phyloP scores from a whole-genome alignment of 768 basidiomycete species.

The Pleurotus salmoneostramineus region DNA sequence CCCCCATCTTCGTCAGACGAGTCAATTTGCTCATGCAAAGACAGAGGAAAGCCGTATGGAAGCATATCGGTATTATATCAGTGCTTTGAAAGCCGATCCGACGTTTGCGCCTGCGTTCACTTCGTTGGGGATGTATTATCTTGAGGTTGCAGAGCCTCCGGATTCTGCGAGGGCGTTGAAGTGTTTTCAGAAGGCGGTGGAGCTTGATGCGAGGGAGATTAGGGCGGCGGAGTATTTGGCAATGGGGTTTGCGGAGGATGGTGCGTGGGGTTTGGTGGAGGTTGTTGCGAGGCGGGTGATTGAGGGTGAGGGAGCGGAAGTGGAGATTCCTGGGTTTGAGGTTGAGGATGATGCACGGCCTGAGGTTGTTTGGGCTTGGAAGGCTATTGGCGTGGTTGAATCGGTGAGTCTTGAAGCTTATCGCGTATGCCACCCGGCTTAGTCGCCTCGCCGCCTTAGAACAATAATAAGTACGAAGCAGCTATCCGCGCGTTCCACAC shows the following conservation, averaged over 20 bases:
- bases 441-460: slow-evolving; percentile 46
- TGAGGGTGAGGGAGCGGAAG: slow-evolving; percentile 44
- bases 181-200: slow-evolving; percentile 98
- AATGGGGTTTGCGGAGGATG: slow-evolving; percentile 85
- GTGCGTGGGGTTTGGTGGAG: slow-evolving; percentile 95
- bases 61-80: slow-evolving; percentile 77
- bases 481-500: slow-evolving; percentile 86
- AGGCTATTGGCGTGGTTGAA: slow-evolving; percentile 89
- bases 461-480: slow-evolving; percentile 58
- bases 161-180: slow-evolving; percentile 86
- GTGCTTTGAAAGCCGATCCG: slow-evolving; percentile 68
- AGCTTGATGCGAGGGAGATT: slow-evolving; percentile 86
- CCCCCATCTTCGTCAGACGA: background rate
- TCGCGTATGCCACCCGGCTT: slow-evolving; percentile 1
- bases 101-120: slow-evolving; percentile 91
- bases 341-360: slow-evolving; percentile 73
- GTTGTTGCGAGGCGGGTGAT: slow-evolving; percentile 91
- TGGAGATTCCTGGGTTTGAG: slow-evolving; percentile 33
- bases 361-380: slow-evolving; percentile 96
- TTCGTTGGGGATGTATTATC: slow-evolving; percentile 88
- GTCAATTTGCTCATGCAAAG: slow-evolving; percentile 4
- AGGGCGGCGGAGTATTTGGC: slow-evolving; percentile 83
- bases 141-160: slow-evolving; percentile 61
- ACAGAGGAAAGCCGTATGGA: slow-evolving; percentile 50
- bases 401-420: slow-evolving; percentile 50